These are phyloP conservation scores for Cenchrus purpureus DNA, from an alignment of 176 grass and related monocot species.

Conservation along the genomic window DNA sequence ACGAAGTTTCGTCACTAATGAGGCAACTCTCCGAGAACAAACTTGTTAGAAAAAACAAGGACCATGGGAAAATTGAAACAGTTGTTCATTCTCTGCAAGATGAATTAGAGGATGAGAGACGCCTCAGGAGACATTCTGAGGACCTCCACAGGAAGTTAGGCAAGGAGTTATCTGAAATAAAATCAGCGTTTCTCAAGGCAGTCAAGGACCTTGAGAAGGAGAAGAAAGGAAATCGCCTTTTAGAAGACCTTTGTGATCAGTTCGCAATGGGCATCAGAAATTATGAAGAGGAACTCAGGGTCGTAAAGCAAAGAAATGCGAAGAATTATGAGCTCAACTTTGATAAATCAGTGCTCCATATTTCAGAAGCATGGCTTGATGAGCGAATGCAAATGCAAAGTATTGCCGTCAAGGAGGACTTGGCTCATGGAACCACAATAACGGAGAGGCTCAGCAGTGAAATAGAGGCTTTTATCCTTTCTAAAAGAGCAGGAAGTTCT, in stretches of 20 bases:
- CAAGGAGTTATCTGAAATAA: conserved; percentile 77
- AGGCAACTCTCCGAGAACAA: conserved; percentile 68
- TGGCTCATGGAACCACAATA: conserved; percentile 52
- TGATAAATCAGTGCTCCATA: conserved; percentile 79
- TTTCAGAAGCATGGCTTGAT: conserved; percentile 83
- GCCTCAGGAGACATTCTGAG: conserved; percentile 63
- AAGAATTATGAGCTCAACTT: conserved; percentile 60
- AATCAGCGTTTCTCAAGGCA: conserved; percentile 69
- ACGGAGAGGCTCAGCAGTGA: conserved; percentile 70
- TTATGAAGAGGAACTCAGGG: conserved; percentile 81
- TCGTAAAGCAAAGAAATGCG: conserved; percentile 64
- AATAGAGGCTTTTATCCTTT: conserved; percentile 74
- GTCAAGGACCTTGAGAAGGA: conserved; percentile 80
- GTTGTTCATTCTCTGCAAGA: conserved; percentile 61
- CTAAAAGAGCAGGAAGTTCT: conserved; percentile 38
- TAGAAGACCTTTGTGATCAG: conserved; percentile 83
- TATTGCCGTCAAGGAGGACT: conserved; percentile 46
- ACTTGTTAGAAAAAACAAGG: conserved; percentile 63
- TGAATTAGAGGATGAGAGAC: conserved; percentile 71
- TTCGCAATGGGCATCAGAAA: conserved; percentile 74
- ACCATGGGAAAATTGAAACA: conserved; percentile 56
- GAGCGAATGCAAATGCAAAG: conserved; percentile 89
- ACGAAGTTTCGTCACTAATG: conserved; percentile 63
- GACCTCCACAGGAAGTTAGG: conserved; percentile 67
- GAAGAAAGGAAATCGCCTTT: conserved; percentile 64